Evolutionary conservation across 2,329 filamentous ascomycete genomes (phyloP).

Genomic region (Sclerotinia minor): DNA sequence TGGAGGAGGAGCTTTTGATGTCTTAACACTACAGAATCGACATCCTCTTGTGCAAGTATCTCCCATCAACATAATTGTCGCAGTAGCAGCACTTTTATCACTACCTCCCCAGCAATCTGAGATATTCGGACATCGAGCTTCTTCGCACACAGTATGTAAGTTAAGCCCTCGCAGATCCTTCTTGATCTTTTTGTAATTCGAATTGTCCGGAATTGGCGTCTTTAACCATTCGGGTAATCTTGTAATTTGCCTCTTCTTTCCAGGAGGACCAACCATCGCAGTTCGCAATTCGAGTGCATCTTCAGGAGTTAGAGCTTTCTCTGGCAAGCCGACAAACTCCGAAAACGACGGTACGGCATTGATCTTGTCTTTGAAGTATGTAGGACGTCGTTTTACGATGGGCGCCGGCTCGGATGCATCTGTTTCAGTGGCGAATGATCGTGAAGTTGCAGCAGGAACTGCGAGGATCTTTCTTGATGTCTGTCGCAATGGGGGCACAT

Average conservation of each 20-base stretch:
- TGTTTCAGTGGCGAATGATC: constrained; percentile 39
- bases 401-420: constrained; percentile 34
- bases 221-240: constrained; percentile 93
- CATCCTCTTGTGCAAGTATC: constrained; percentile 97
- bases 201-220: constrained; percentile 82
- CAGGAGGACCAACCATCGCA: constrained; percentile 63
- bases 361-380: constrained; percentile 43
- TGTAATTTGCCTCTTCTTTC: constrained; percentile 63
- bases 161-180: constrained; percentile 85
- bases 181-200: constrained; percentile 94
- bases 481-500: constrained; percentile 37
- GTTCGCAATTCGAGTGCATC: constrained; percentile 62
- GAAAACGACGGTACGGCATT: constrained; percentile 55
- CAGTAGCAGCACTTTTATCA: constrained; percentile 85
- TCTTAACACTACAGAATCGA: constrained; percentile 97
- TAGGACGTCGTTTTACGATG: constrained; percentile 38
- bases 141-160: constrained; percentile 95
- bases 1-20: constrained; percentile 69
- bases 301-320: constrained; percentile 48
- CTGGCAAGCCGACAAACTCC: constrained; percentile 54
- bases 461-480: constrained; percentile 31
- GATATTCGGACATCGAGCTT: constrained; percentile 96
- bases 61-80: constrained; percentile 99
- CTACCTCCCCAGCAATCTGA: constrained; percentile 96
- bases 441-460: constrained; percentile 30